Conservation (phyloP, 192 early-diverging fungal species). For the Glomus cerebriforme region DNA sequence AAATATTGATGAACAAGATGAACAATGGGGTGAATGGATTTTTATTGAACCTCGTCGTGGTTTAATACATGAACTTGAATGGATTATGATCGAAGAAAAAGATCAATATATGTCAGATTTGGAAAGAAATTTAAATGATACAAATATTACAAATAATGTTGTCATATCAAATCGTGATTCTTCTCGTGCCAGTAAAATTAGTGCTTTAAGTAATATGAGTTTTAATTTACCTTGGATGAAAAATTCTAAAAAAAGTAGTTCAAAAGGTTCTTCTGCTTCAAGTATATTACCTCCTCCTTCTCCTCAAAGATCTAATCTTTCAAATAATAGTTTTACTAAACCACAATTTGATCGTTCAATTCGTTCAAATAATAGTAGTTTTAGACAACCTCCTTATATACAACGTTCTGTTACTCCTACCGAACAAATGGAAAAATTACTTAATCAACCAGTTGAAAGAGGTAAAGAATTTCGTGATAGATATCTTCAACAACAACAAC, state of each 20-base stretch:
- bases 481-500: not conserved
- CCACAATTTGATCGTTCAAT: not conserved
- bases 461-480: not conserved
- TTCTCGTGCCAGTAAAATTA: not conserved
- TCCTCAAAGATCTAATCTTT: not conserved
- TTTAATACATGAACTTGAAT: conserved; percentile 14
- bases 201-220: not conserved
- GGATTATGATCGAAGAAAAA: conserved; percentile 30
- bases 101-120: not conserved
- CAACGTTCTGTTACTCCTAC: not conserved
- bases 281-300: not conserved
- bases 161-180: not conserved
- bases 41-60: conserved; percentile 21
- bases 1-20: not conserved
- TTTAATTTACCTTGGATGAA: not conserved
- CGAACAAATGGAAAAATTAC: not conserved
- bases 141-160: not conserved
- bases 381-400: not conserved
- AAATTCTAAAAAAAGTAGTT: not conserved
- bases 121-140: not conserved
- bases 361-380: not conserved
- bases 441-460: not conserved
- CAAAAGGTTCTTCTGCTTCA: not conserved
- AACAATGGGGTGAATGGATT: conserved; percentile 28
- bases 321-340: not conserved